Percentiles rank a stretch among this genome's conserved stretches.
Evolutionary conservation across 371 early-diverging fungal genomes (phyloP).

Genomic region (Ordospora pajunii): DNA sequence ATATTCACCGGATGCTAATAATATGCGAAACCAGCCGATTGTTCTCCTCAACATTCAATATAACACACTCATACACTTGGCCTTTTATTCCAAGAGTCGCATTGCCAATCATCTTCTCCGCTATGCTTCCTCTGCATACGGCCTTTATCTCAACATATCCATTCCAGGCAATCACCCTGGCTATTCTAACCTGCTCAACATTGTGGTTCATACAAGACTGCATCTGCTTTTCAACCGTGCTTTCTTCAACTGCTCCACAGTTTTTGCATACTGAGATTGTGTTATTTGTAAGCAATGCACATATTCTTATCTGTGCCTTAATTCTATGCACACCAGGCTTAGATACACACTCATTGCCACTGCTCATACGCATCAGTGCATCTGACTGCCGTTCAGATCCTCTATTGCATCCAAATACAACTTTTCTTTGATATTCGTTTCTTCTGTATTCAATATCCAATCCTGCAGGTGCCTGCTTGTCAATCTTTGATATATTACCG

Average conservation of each 20-base stretch:
- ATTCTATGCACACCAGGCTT: slow-evolving; percentile 9
- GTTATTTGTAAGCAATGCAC: background rate
- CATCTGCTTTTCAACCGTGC: background rate
- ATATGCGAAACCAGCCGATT: background rate
- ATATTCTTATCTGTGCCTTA: slow-evolving; percentile 14
- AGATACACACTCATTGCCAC: background rate
- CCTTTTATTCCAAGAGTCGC: background rate
- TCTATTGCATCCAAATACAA: background rate
- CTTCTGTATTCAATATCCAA: background rate
- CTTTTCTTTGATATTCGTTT: background rate
- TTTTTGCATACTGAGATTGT: background rate
- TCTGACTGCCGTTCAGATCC: background rate
- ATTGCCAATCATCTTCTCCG: background rate
- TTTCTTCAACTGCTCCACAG: background rate
- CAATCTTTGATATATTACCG: background rate
- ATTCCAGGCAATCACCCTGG: background rate
- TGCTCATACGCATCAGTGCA: background rate
- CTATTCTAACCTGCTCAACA: background rate
- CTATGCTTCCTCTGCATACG: background rate
- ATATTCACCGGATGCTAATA: background rate
- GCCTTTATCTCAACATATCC: background rate
- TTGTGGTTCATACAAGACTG: background rate
- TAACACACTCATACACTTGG: background rate
- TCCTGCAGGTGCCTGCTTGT: background rate
- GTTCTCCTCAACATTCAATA: background rate